Conservation (phyloP, 2,329 filamentous ascomycete genomes). For the Aspergillus ochraceoroseus region DNA sequence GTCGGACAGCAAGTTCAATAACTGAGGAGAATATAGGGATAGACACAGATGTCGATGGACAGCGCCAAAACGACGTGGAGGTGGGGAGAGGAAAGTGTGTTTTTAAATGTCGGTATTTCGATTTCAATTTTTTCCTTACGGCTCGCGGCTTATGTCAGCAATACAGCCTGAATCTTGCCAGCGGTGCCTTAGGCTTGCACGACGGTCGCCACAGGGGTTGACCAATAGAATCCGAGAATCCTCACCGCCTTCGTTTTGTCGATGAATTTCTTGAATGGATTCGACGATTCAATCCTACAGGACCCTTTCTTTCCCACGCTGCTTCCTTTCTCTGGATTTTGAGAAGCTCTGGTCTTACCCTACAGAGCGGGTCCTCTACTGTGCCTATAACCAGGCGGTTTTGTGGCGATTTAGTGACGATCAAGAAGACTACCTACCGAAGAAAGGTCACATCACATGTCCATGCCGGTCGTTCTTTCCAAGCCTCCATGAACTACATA, state of each 20-base stretch:
- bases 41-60: slow-evolving; percentile 15
- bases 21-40: slow-evolving; percentile 13
- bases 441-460: too few relatives aligned
- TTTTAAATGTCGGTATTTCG: slow-evolving; percentile 21
- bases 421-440: too few relatives aligned
- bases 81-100: slow-evolving; percentile 20
- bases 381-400: too few relatives aligned
- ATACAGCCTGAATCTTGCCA: slow-evolving; percentile 21
- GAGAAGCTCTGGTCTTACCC: too few relatives aligned
- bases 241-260: slow-evolving; percentile 17
- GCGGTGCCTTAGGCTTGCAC: slow-evolving; percentile 29
- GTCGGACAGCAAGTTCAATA: slow-evolving; percentile 20
- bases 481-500: neutral
- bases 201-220: slow-evolving; percentile 8
- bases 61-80: slow-evolving; percentile 20
- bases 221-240: slow-evolving; percentile 9
- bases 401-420: too few relatives aligned
- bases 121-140: slow-evolving; percentile 14
- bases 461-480: neutral
- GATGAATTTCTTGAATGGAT: too few relatives aligned
- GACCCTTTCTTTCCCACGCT: too few relatives aligned
- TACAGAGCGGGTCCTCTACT: too few relatives aligned
- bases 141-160: slow-evolving; percentile 16
- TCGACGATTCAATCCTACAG: too few relatives aligned
- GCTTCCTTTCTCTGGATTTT: too few relatives aligned